Conservation (phyloP, 1,284 basidiomycete genomes). For the Tilletia walkeri region DNA sequence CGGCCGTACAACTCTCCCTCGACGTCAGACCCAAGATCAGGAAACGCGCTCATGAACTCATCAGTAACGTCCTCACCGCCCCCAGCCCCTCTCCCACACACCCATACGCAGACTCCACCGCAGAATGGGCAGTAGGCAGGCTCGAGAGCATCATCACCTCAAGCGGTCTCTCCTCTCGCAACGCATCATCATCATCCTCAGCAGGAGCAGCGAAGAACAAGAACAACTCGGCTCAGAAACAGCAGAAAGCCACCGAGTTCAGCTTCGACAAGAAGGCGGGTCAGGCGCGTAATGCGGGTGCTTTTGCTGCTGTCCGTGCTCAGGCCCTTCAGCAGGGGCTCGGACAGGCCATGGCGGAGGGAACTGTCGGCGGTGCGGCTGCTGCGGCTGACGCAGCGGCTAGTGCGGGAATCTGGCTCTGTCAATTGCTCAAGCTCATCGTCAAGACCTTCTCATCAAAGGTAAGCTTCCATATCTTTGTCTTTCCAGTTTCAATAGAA, state of each 20-base stretch:
- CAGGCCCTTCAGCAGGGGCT: constrained; percentile 16
- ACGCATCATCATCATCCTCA: constrained; percentile 60
- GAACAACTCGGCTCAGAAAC: constrained; percentile 57
- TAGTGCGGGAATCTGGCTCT: constrained; percentile 18
- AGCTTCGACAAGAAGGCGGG: constrained; percentile 47
- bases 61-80: constrained; percentile 65
- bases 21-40: constrained; percentile 92
- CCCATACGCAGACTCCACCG: constrained; percentile 74
- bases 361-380: neutral
- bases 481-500: neutral
- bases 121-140: constrained; percentile 72
- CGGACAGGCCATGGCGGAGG: constrained; percentile 4
- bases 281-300: constrained; percentile 42
- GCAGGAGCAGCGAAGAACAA: constrained; percentile 62
- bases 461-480: constrained; percentile 13
- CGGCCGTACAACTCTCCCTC: constrained; percentile 75
- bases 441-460: constrained; percentile 37
- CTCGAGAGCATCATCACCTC: constrained; percentile 65
- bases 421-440: constrained; percentile 30
- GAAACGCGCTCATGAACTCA: constrained; percentile 80
- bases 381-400: constrained; percentile 29
- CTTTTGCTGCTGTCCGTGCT: constrained; percentile 39
- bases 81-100: constrained; percentile 59
- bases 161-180: neutral
- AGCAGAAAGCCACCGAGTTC: constrained; percentile 53